These are phyloP conservation scores for Daedaleopsis nitida DNA, from an alignment of 768 basidiomycete species.

Conservation along the genomic window DNA sequence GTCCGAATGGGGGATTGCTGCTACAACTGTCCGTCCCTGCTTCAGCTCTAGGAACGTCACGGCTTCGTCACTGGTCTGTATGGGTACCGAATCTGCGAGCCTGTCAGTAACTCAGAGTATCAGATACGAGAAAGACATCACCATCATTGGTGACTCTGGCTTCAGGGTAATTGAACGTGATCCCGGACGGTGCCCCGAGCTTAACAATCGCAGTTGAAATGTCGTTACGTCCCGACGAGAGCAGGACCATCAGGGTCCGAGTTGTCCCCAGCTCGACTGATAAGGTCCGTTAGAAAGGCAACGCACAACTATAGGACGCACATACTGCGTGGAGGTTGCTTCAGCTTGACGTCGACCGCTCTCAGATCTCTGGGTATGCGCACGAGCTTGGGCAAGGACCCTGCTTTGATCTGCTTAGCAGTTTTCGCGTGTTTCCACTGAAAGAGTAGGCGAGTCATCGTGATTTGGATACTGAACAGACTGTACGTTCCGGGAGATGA, in stretches of 20 bases:
- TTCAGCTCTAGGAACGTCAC: slow-evolving; percentile 53
- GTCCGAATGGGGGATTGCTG: slow-evolving; percentile 69
- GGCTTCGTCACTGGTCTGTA: slow-evolving; percentile 44
- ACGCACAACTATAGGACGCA: slow-evolving; percentile 16
- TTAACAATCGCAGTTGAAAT: slow-evolving; percentile 55
- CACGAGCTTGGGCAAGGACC: slow-evolving; percentile 47
- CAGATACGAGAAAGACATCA: slow-evolving; percentile 19
- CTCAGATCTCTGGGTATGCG: slow-evolving; percentile 62
- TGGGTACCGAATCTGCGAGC: slow-evolving; percentile 12
- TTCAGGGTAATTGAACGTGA: slow-evolving; percentile 47
- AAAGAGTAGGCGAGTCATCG: slow-evolving; percentile 62
- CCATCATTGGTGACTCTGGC: slow-evolving; percentile 41
- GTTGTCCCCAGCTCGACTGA: slow-evolving; percentile 68
- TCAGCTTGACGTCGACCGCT: slow-evolving; percentile 64
- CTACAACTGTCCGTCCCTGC: slow-evolving; percentile 44
- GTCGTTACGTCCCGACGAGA: slow-evolving; percentile 73
- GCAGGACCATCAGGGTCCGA: slow-evolving; percentile 51
- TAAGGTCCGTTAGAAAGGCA: not conserved
- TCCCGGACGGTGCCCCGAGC: slow-evolving; percentile 56
- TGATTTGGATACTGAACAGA: slow-evolving; percentile 68
- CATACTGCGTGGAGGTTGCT: slow-evolving; percentile 49
- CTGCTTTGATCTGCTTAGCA: slow-evolving; percentile 19
- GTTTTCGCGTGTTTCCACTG: slow-evolving; percentile 54
- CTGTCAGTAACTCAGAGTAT: not conserved
- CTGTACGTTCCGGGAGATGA: slow-evolving; percentile 69